A percentile compares a stretch with the other conserved stretches of the same genome.
These are phyloP conservation scores for Lentinus tigrinus DNA, from an alignment of 768 basidiomycete genomes.

Conservation along the genomic window DNA sequence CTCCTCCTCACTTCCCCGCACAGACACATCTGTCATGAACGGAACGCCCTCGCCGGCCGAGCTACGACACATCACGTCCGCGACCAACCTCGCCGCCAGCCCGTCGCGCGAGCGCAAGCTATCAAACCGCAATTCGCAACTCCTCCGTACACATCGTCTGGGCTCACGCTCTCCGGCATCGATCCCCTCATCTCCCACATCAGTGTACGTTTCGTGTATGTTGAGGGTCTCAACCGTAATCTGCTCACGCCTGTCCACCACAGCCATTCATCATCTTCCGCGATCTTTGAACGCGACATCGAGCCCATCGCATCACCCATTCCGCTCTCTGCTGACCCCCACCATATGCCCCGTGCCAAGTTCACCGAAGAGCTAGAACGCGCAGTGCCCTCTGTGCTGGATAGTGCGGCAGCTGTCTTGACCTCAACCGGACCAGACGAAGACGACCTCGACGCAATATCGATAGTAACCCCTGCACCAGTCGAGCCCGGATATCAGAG, in stretches of 20 bases:
- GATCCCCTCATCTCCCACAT: constrained; percentile 78
- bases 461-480: constrained; percentile 58
- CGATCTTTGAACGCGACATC: constrained; percentile 91
- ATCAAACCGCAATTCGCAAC: constrained; percentile 47
- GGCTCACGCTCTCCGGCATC: constrained; percentile 71
- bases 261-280: constrained; percentile 76
- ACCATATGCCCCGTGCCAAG: constrained; percentile 71
- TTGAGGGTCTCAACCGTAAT: background rate
- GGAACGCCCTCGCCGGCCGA: constrained; percentile 28
- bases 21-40: constrained; percentile 8
- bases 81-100: constrained; percentile 38
- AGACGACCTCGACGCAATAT: constrained; percentile 55
- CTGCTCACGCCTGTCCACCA: constrained; percentile 2
- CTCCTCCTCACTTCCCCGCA: constrained; percentile 8
- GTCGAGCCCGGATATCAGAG: constrained; percentile 38
- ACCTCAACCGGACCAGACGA: constrained; percentile 33
- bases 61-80: constrained; percentile 57
- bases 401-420: constrained; percentile 77
- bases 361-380: constrained; percentile 74
- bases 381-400: constrained; percentile 82
- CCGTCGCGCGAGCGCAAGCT: constrained; percentile 35
- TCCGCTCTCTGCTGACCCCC: constrained; percentile 54
- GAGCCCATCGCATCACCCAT: constrained; percentile 55
- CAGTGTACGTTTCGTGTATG: constrained; percentile 51
- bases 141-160: constrained; percentile 44